These are phyloP conservation scores for Ascobolus immersus DNA, from an alignment of 495 filamentous ascomycete species.

Conservation along the genomic window DNA sequence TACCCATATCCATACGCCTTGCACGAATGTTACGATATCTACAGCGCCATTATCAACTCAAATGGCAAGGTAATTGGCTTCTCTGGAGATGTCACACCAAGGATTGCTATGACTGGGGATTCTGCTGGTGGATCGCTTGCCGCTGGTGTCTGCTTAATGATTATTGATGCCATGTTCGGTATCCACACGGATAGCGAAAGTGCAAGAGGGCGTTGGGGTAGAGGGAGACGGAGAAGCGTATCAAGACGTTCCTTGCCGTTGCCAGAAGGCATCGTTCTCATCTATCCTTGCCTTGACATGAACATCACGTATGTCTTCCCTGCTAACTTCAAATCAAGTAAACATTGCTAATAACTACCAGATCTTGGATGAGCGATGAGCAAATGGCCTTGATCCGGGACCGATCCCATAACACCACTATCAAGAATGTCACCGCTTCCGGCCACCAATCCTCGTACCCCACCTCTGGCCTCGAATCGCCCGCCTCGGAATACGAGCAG, in stretches of 20 bases:
- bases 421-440: too few species aligned
- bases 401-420: too few species aligned
- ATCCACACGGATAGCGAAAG: constrained; percentile 27
- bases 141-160: constrained; percentile 59
- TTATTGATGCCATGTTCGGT: constrained; percentile 39
- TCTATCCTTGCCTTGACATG: constrained; percentile 80
- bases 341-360: too few species aligned
- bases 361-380: constrained; percentile 98
- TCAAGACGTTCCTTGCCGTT: constrained; percentile 32
- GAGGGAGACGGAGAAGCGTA: too few species aligned
- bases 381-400: constrained; percentile 88
- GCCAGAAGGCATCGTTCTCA: constrained; percentile 57
- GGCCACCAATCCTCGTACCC: too few species aligned
- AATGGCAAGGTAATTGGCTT: constrained; percentile 61
- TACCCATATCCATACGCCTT: constrained; percentile 85
- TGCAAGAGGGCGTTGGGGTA: constrained; percentile 8
- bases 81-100: constrained; percentile 42
- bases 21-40: constrained; percentile 91
- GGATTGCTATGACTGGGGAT: constrained; percentile 64
- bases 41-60: constrained; percentile 50
- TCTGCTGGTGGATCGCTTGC: constrained; percentile 84
- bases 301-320: too few species aligned
- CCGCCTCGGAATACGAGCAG: neutral
- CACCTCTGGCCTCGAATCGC: neutral
- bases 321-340: too few species aligned